Evolutionary conservation across 768 basidiomycete species (phyloP).

Genomic region (Rubroboletus satanas): DNA sequence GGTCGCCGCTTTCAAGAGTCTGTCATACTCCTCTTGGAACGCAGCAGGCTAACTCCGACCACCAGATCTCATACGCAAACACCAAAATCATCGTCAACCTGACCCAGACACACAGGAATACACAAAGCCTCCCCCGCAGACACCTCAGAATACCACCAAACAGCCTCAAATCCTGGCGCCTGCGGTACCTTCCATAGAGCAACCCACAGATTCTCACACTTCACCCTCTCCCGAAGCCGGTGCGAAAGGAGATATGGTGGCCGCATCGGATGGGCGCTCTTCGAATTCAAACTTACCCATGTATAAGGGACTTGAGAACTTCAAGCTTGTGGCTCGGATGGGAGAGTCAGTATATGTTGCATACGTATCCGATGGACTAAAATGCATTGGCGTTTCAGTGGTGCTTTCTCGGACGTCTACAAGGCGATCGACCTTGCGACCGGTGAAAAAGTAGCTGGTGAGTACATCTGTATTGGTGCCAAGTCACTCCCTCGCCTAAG

Average conservation of each 20-base stretch:
- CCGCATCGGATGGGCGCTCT: conserved; percentile 73
- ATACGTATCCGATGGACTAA: conserved; percentile 2
- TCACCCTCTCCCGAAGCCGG: conserved; percentile 18
- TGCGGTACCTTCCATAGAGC: conserved; percentile 34
- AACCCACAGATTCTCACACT: conserved; percentile 30
- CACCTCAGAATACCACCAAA: conserved; percentile 26
- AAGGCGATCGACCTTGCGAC: conserved; percentile 77
- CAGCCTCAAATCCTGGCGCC: conserved; percentile 38
- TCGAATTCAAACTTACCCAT: conserved; percentile 75
- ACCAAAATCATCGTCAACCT: conserved; percentile 58
- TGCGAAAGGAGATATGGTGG: conserved; percentile 33
- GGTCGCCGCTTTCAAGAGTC: conserved; percentile 89
- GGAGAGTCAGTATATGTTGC: conserved; percentile 67
- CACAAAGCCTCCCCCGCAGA: conserved; percentile 13
- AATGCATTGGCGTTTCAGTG: conserved; percentile 42
- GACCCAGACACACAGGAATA: conserved; percentile 31
- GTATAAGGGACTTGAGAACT: conserved; percentile 82
- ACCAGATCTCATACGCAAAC: conserved; percentile 70
- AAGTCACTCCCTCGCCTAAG: conserved; percentile 3
- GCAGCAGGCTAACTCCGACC: conserved; percentile 20
- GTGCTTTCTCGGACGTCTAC: conserved; percentile 99
- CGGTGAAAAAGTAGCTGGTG: conserved; percentile 80
- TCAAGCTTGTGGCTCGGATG: conserved; percentile 78
- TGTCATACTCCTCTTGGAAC: conserved; percentile 16
- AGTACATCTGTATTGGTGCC: conserved; percentile 10